Base-by-base conservation (phyloP, 2,329 filamentous ascomycete genomes). In the Epichloe brachyelytri region DNA sequence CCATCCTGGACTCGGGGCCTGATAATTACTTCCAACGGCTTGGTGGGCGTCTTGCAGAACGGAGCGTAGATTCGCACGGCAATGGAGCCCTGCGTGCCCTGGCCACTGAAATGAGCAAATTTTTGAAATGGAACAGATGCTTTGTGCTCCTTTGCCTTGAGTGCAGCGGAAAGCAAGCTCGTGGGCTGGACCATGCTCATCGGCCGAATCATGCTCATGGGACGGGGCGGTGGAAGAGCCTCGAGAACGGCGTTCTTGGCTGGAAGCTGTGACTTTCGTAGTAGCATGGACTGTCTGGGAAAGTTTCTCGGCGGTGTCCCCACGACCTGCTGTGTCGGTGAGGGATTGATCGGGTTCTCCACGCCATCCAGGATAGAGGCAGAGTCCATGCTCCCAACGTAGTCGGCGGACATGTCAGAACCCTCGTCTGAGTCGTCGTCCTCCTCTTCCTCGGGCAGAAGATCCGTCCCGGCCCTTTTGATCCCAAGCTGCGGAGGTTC, bases 51-150 rank as follows among this genome's bases (percentile, higher is more conserved):
- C 12, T 76, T 74, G 15, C 84, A 85, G 57, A 84, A 87, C 0
- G 86, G 82, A 6, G 79, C 83, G 63, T 88, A 91, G 40, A 94
- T 86, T 51, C 85, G 85, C 55, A 93, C 77, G 58, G 79, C 81
- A 19, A 93, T 73, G 3, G 87, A 86, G 47, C 83, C 86, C 6
- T 84, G 78, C 54, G 90, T 87, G 17, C 85, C 87, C 62, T 89
- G 83, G 0, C 86, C 88, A 51, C 83, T 88, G 38, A 88, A 75
- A 15, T 83, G 78, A 1, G 85, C 86, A 65, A 88, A 93, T 22
- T 79, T 77, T 59, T 90, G 85, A 56, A 91, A 83, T 0, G 86
- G 86, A 60, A 85, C 80, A 5, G 78, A 77, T 1, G 82, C 76
- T 57, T 84, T 80, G 17, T 80, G 77, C 58, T 83, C 77, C 63